Conservation (phyloP, 495 filamentous ascomycete genomes). For the Rhypophila decipiens region DNA sequence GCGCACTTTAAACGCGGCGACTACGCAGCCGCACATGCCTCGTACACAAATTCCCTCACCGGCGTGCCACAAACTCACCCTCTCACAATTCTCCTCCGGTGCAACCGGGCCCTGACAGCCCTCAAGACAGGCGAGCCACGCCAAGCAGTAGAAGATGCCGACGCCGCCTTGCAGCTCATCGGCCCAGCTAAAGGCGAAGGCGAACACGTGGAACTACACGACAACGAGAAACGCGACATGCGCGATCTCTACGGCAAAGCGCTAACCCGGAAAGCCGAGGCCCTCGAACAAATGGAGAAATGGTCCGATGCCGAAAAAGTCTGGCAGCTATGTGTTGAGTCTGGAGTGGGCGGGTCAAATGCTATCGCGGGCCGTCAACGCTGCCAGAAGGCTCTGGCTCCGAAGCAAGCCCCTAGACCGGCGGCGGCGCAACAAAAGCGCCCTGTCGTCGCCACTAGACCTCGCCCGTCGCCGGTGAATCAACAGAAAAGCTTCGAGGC, state of each 20-base stretch:
- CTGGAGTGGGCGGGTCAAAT: slow-evolving; percentile 71
- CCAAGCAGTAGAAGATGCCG: slow-evolving; percentile 74
- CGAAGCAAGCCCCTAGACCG: slow-evolving; percentile 36
- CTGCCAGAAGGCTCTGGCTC: slow-evolving; percentile 76
- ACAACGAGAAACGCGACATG: slow-evolving; percentile 75
- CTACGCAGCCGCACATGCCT: slow-evolving; percentile 74
- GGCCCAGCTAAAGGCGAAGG: slow-evolving; percentile 69
- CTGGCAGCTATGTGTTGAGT: slow-evolving; percentile 79
- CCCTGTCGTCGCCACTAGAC: slow-evolving; percentile 45
- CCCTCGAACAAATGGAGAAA: slow-evolving; percentile 88
- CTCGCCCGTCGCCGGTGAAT: slow-evolving; percentile 17
- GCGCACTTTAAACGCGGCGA: slow-evolving; percentile 91
- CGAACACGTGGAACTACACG: slow-evolving; percentile 65
- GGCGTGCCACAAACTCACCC: slow-evolving; percentile 76
- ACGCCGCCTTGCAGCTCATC: slow-evolving; percentile 72
- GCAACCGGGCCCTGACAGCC: slow-evolving; percentile 84
- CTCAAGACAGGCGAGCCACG: slow-evolving; percentile 88
- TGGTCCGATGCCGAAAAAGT: slow-evolving; percentile 76
- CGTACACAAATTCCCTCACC: slow-evolving; percentile 69
- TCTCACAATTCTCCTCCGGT: slow-evolving; percentile 75
- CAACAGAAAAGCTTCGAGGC: slow-evolving; percentile 49
- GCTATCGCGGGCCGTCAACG: slow-evolving; percentile 82
- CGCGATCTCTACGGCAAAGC: slow-evolving; percentile 88
- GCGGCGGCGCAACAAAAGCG: not conserved
- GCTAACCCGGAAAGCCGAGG: slow-evolving; percentile 89